Conservation (phyloP, 805 yeast genomes). For the Myxozyma lipomycoides region DNA sequence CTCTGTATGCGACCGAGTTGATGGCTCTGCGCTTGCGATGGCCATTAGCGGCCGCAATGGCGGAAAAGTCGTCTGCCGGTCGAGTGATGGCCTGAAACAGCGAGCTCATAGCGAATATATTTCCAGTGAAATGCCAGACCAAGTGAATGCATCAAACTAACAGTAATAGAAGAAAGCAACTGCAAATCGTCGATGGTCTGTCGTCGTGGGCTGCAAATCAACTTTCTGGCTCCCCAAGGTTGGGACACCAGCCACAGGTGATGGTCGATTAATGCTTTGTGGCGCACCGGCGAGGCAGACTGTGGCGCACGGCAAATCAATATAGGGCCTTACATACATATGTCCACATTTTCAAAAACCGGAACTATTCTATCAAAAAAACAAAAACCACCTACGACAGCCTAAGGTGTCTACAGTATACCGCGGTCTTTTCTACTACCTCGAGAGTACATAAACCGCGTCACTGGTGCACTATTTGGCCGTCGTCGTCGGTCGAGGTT, state of each 20-base stretch:
- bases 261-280: background rate
- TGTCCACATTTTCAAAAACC: too few relatives aligned
- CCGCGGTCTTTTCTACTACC: too few relatives aligned
- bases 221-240: background rate
- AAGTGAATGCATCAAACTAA: background rate
- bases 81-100: constrained; percentile 24
- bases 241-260: background rate
- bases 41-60: constrained; percentile 1
- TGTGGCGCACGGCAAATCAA: too few relatives aligned
- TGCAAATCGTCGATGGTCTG: background rate
- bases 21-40: background rate
- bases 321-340: too few relatives aligned
- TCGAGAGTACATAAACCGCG: too few relatives aligned
- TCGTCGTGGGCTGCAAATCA: too few relatives aligned
- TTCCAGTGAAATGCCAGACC: too few relatives aligned
- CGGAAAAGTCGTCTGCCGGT: constrained; percentile 25
- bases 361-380: too few relatives aligned
- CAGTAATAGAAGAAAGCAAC: background rate
- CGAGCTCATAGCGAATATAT: constrained; percentile 9
- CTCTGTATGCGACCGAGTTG: background rate
- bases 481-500: too few relatives aligned
- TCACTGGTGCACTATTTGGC: too few relatives aligned
- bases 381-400: too few relatives aligned
- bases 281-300: background rate
- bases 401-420: too few relatives aligned